phyloP scores from a whole-genome alignment of 768 basidiomycete species.

The Mycena galopus region DNA sequence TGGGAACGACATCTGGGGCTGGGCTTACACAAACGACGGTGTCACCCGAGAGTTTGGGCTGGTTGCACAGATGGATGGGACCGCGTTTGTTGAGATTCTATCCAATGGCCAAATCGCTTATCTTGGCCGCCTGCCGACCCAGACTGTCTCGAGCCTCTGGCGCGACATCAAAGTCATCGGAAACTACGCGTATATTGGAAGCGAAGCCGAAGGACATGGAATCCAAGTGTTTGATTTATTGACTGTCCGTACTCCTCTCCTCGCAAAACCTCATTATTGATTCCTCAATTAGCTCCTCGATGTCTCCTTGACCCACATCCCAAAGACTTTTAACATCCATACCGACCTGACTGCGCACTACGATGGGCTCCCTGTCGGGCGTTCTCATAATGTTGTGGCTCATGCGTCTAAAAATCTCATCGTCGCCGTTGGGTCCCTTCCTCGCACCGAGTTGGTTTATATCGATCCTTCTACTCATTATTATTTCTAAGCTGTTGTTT shows the following conservation, averaged over 20 bases:
- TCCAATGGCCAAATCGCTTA: slow-evolving; percentile 31
- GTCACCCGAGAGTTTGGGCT: slow-evolving; percentile 26
- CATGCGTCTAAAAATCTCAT: slow-evolving; percentile 38
- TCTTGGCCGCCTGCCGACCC: slow-evolving; percentile 41
- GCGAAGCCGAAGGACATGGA: slow-evolving; percentile 43
- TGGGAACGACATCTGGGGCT: slow-evolving; percentile 34
- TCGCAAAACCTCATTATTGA: not conserved
- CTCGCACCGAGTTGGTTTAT: slow-evolving; percentile 30
- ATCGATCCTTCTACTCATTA: not conserved
- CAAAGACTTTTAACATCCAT: slow-evolving; percentile 39
- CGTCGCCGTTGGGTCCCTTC: slow-evolving; percentile 44
- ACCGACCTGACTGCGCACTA: slow-evolving; percentile 37
- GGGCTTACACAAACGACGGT: slow-evolving; percentile 14
- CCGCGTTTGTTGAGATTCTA: slow-evolving; percentile 30
- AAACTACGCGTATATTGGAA: slow-evolving; percentile 41
- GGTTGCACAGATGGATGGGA: slow-evolving; percentile 29
- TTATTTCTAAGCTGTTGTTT: too few species aligned
- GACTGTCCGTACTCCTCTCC: slow-evolving; percentile 32
- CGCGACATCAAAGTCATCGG: slow-evolving; percentile 44
- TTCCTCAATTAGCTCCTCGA: slow-evolving; percentile 27
- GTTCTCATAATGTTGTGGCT: slow-evolving; percentile 46
- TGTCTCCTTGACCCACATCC: slow-evolving; percentile 29
- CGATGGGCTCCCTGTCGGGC: slow-evolving; percentile 43
- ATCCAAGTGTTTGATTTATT: slow-evolving; percentile 47
- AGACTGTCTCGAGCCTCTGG: slow-evolving; percentile 37